Evolutionary conservation across 768 basidiomycete genomes (phyloP).

Genomic region (Brasilioporus rufonigricans): DNA sequence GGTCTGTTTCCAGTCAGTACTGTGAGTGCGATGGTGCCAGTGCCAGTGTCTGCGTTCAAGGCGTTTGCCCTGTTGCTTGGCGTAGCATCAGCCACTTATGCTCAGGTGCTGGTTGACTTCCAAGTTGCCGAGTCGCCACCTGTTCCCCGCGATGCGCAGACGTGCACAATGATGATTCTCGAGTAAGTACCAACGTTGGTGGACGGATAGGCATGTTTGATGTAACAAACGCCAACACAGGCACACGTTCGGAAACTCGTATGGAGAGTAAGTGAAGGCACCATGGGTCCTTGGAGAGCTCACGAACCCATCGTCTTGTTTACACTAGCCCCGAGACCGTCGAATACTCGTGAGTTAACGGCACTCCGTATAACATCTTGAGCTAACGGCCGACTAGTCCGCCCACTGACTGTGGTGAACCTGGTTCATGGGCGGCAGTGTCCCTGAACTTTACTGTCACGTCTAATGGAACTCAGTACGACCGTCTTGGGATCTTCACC

Average conservation of each 20-base stretch:
- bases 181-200: slow-evolving; percentile 40
- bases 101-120: slow-evolving; percentile 50
- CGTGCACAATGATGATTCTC: slow-evolving; percentile 64
- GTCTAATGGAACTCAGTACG: slow-evolving; percentile 75
- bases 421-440: slow-evolving; percentile 73
- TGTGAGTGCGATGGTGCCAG: slow-evolving; percentile 23
- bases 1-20: background rate
- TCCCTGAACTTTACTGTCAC: slow-evolving; percentile 77
- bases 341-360: slow-evolving; percentile 48
- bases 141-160: slow-evolving; percentile 55
- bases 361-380: background rate
- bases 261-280: slow-evolving; percentile 49
- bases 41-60: slow-evolving; percentile 3
- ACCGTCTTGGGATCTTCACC: slow-evolving; percentile 69
- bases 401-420: slow-evolving; percentile 65
- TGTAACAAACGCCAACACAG: slow-evolving; percentile 31
- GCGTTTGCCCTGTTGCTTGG: slow-evolving; percentile 13
- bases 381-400: slow-evolving; percentile 43
- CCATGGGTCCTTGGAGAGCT: background rate
- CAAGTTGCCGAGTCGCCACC: slow-evolving; percentile 74
- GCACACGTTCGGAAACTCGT: slow-evolving; percentile 72
- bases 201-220: background rate
- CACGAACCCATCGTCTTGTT: background rate
- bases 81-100: slow-evolving; percentile 8
- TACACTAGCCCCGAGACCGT: slow-evolving; percentile 58